Percentiles rank a stretch among this genome's conserved stretches.
Evolutionary conservation across 2,329 filamentous ascomycete genomes (phyloP).

Genomic region (Cucurbitaria berberidis): DNA sequence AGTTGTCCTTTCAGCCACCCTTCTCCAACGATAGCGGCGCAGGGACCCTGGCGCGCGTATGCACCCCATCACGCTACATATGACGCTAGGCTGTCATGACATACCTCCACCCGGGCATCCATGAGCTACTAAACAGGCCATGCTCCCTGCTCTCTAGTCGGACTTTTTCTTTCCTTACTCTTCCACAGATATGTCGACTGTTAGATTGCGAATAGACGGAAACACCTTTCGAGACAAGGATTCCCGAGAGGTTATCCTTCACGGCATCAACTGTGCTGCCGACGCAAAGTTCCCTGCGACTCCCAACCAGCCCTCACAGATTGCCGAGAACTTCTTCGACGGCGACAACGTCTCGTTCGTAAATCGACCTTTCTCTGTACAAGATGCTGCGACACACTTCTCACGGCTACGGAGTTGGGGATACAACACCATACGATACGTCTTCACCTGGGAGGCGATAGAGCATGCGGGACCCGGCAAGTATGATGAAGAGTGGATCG

Average conservation of each 20-base stretch:
- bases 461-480: slow-evolving; percentile 87
- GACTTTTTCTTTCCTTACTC: not conserved
- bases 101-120: not conserved
- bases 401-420: slow-evolving; percentile 84
- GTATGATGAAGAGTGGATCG: slow-evolving; percentile 93
- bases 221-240: slow-evolving; percentile 80
- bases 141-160: not conserved
- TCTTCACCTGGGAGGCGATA: slow-evolving; percentile 99
- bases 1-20: slow-evolving; percentile 34
- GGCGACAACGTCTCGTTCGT: slow-evolving; percentile 92
- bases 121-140: not conserved
- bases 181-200: slow-evolving; percentile 66
- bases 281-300: slow-evolving; percentile 87
- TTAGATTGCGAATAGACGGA: slow-evolving; percentile 84
- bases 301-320: slow-evolving; percentile 82
- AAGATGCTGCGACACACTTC: slow-evolving; percentile 87
- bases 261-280: slow-evolving; percentile 91
- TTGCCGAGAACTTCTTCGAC: slow-evolving; percentile 82
- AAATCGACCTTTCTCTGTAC: slow-evolving; percentile 78
- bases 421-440: slow-evolving; percentile 94
- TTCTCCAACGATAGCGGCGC: not conserved
- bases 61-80: not conserved
- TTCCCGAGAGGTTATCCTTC: slow-evolving; percentile 83
- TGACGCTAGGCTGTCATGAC: slow-evolving; percentile 3
- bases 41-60: not conserved